A percentile compares a stretch with the other conserved stretches of the same genome.
phyloP scores from a whole-genome alignment of 2,329 filamentous ascomycete genomes.

The Fusarium sp. region DNA sequence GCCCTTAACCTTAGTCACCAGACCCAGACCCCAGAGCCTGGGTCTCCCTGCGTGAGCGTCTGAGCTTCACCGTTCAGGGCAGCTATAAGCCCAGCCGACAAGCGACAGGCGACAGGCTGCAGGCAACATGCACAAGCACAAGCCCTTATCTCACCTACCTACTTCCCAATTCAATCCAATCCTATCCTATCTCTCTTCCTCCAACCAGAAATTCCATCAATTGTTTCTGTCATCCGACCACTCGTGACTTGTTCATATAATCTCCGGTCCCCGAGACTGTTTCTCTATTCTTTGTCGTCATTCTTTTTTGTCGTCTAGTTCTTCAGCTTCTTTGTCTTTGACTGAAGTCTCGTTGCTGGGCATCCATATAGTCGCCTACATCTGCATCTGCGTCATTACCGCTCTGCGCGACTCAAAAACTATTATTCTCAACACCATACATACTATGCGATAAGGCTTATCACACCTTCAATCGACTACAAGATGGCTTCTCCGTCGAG shows the following conservation, averaged over 20 bases:
- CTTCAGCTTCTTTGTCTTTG: constrained; percentile 13
- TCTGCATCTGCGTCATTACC: constrained; percentile 26
- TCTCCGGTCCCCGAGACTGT: constrained; percentile 22
- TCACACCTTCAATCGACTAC: constrained; percentile 20
- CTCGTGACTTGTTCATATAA: constrained; percentile 18
- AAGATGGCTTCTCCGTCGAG: constrained; percentile 55
- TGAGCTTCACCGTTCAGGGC: constrained; percentile 34
- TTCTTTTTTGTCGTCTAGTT: constrained; percentile 24
- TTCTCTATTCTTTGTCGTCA: constrained; percentile 30
- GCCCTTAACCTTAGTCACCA: constrained; percentile 40
- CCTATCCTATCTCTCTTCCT: constrained; percentile 1
- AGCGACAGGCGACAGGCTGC: constrained; percentile 2
- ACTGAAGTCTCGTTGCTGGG: constrained; percentile 6
- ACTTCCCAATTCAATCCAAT: constrained; percentile 9
- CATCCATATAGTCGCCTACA: constrained; percentile 2
- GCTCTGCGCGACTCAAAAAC: constrained; percentile 21
- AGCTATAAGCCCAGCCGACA: constrained; percentile 14
- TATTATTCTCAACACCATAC: constrained; percentile 12
- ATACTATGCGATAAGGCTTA: constrained; percentile 45
- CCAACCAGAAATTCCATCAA: constrained; percentile 34
- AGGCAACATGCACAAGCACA: constrained; percentile 23
- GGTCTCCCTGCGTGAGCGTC: constrained; percentile 15
- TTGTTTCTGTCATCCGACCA: constrained; percentile 38
- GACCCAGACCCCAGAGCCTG: constrained; percentile 36
- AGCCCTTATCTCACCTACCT: constrained; percentile 37